Evolutionary conservation across 2,329 filamentous ascomycete species (phyloP), one percentile per base, ranked within the genome.

Genomic region (Byssochlamys sp.): DNA sequence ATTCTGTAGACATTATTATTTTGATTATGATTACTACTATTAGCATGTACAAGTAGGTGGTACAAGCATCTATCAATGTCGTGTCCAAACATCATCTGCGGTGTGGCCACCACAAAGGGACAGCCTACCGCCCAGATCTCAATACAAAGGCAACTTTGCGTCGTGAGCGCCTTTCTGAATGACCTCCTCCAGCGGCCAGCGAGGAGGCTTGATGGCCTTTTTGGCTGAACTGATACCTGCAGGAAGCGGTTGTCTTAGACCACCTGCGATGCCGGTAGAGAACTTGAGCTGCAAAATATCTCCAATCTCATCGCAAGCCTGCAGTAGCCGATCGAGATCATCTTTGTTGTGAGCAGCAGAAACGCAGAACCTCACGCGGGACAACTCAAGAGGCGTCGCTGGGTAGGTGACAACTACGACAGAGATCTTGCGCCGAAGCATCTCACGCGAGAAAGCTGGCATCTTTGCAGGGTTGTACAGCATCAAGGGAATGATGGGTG

Each of bases 391-490:
- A 0, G 92, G 91, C 1, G 91, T 96, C 12, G 91, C 92, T 5
- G 92, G 92, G 71, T 96, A 97, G 51, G 91, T 92, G 58, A 96
- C 92, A 29, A 97, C 89, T 24, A 96, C 92, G 54, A 96, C 89
- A 0, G 91, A 91, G 65, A 97, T 96, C 74, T 95, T 96, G 71
- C 92, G 89, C 76, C 88, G 89, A 59, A 96, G 83, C 92, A 97
- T 96, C 74, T 96, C 92, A 70, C 95, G 91, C 53, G 90, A 95
- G 75, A 96, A 97, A 58, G 92, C 91, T 2, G 91, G 88, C 80
- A 97, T 95, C 79, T 96, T 97, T 68, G 89, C 92, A 7, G 92
- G 92, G 75, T 96, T 89, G 80, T 96, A 97, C 29, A 97, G 84
- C 71, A 95, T 83, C 62, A 96, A 75, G 33, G 92, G 91, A 65